Percentiles rank a stretch among this genome's conserved stretches.
phyloP scores from a whole-genome alignment of 1,139 yeast genomes.

The Suhomyces chickasaworum region DNA sequence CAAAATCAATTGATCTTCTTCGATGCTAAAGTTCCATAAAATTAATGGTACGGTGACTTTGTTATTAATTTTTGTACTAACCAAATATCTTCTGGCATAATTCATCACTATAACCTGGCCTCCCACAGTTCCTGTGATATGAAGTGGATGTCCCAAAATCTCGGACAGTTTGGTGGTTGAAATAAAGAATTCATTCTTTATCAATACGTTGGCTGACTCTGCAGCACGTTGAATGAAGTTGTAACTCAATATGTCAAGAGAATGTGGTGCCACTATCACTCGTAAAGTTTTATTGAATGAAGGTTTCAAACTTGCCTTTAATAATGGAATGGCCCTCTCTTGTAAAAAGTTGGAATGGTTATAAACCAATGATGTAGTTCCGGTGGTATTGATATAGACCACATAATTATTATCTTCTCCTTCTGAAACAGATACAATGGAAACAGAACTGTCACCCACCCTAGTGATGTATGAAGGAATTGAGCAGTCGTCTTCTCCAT shows the following conservation, averaged over 20 bases:
- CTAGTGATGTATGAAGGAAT: slow-evolving; percentile 53
- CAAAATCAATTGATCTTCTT: slow-evolving; percentile 23
- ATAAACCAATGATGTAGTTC: slow-evolving; percentile 46
- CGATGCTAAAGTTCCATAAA: slow-evolving; percentile 35
- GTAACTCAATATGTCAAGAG: slow-evolving; percentile 32
- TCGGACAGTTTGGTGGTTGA: slow-evolving; percentile 35
- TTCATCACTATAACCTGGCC: slow-evolving; percentile 51
- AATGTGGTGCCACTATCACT: slow-evolving; percentile 26
- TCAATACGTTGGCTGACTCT: slow-evolving; percentile 33
- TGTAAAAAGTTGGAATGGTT: slow-evolving; percentile 44
- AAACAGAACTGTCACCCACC: slow-evolving; percentile 53
- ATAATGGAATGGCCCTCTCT: slow-evolving; percentile 28
- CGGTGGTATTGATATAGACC: slow-evolving; percentile 48
- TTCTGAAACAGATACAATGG: slow-evolving; percentile 43
- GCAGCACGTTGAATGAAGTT: slow-evolving; percentile 38
- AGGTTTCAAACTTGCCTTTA: slow-evolving; percentile 28
- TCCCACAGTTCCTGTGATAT: slow-evolving; percentile 61
- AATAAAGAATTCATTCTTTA: slow-evolving; percentile 36
- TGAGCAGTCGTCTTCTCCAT: slow-evolving; percentile 15
- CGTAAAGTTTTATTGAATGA: slow-evolving; percentile 31
- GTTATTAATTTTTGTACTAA: slow-evolving; percentile 35
- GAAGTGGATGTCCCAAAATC: slow-evolving; percentile 58
- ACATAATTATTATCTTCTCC: slow-evolving; percentile 31
- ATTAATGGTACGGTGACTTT: slow-evolving; percentile 36
- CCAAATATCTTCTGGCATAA: slow-evolving; percentile 39